phyloP scores from a whole-genome alignment of 768 basidiomycete genomes.

The Lactarius vividus region DNA sequence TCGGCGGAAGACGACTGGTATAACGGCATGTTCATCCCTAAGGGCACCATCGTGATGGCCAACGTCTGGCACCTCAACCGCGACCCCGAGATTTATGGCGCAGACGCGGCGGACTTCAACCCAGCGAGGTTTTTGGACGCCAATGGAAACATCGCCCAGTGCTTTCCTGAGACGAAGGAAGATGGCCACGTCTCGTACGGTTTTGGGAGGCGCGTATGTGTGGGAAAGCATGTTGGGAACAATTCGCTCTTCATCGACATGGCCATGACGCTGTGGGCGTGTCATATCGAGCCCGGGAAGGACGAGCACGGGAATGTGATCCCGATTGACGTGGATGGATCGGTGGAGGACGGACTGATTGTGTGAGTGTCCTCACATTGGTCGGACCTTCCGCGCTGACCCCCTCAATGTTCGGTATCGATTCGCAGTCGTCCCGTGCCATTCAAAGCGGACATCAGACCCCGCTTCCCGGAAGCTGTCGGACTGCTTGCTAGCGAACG shows the following conservation, averaged over 20 bases:
- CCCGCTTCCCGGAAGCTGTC: conserved; percentile 15
- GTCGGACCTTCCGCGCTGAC: background rate
- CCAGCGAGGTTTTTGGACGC: conserved; percentile 32
- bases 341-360: background rate
- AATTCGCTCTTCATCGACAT: conserved; percentile 35
- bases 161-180: conserved; percentile 30
- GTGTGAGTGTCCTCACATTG: conserved; percentile 1
- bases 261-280: conserved; percentile 33
- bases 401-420: background rate
- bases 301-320: background rate
- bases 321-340: conserved; percentile 15
- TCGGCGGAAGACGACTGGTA: conserved; percentile 32
- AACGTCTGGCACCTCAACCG: conserved; percentile 33
- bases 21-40: conserved; percentile 34
- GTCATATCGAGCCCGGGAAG: conserved; percentile 20
- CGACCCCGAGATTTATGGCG: conserved; percentile 32
- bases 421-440: conserved; percentile 13
- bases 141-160: conserved; percentile 20
- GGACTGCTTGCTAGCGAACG: conserved; percentile 1
- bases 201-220: conserved; percentile 29
- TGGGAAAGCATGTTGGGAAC: conserved; percentile 23
- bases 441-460: conserved; percentile 1
- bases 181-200: conserved; percentile 32
- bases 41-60: conserved; percentile 36
- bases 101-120: conserved; percentile 28